Evolutionary conservation across 192 early-diverging fungal species (phyloP), one percentile per base, ranked within the genome.

Genomic region (Neocallimastix lanati): DNA sequence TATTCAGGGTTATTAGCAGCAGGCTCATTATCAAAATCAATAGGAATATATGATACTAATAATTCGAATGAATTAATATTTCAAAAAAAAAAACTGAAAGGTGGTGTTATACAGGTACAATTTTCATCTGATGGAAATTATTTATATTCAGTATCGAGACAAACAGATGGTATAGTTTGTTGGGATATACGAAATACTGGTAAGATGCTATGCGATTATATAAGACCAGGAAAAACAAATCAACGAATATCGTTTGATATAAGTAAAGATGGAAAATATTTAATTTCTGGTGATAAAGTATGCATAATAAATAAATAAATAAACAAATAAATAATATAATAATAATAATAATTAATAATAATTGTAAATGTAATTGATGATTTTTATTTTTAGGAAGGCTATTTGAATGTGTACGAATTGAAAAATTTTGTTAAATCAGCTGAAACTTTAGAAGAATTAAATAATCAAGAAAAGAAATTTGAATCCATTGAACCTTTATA

Each of bases 131-230:
- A 91, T 81, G 90, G 90, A 15, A 38, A 81, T 2, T 84, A 87
- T n/a, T 80, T 96, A 16, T 96, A 89, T 82, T 87, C 91, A 0
- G 89, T 90, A 30, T 89, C 90, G 25, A 87, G 94, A 16, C 87
- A 89, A 36, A 82, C 88, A 11, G 29, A 83, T n/a, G 77, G 78
- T 29, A 88, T 96, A 25, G 84, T 88, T 1, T 93, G 90, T 29
- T 94, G 94, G 93, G 94, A 96, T 83, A 87, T 93, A 27, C 85
- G 94, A 2, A 90, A 96, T 76, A 86, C 93, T 77, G 90, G 89
- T 0, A 86, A 91, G 27, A 85, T 92, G 0, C 79, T 92, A 28
- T 84, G 84, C 28, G 82, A 84, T 2, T 58, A 92, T 25, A 79
- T 81, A 18, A 83, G 94, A 18, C 77, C 82, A 18, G 87, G 88